Percentiles rank a stretch among this genome's conserved stretches.
These are phyloP conservation scores for Aspergillus haitiensis DNA, from an alignment of 495 filamentous ascomycete genomes.

Conservation along the genomic window DNA sequence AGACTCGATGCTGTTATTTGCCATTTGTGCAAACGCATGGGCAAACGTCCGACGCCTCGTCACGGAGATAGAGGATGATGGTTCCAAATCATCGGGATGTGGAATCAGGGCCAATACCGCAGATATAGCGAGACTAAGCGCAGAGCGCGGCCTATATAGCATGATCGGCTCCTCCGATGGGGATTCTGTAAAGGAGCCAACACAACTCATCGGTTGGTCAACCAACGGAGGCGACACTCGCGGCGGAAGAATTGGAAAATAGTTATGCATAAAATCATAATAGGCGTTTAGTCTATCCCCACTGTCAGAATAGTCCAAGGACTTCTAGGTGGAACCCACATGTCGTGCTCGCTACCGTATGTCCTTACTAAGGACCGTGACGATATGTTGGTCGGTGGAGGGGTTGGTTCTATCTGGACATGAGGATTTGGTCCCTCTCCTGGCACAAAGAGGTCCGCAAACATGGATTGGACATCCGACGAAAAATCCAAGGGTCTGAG, in stretches of 20 bases:
- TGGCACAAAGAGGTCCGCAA: conserved; percentile 36
- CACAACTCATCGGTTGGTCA: conserved; percentile 48
- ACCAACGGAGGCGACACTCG: conserved; percentile 40
- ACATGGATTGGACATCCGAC: conserved; percentile 40
- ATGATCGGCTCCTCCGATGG: conserved; percentile 44
- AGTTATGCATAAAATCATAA: conserved; percentile 60
- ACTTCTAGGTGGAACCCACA: conserved; percentile 31
- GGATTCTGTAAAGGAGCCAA: conserved; percentile 43
- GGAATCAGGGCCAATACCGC: conserved; percentile 57
- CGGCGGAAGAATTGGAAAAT: conserved; percentile 60
- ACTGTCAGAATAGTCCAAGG: conserved; percentile 24
- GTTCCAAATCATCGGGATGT: conserved; percentile 50
- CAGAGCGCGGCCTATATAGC: conserved; percentile 50
- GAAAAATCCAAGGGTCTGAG: conserved; percentile 43
- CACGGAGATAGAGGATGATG: conserved; percentile 46
- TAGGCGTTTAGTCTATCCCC: conserved; percentile 55
- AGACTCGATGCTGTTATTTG: conserved; percentile 53
- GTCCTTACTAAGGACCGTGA: conserved; percentile 38
- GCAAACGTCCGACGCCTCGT: conserved; percentile 53
- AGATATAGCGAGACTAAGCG: conserved; percentile 56
- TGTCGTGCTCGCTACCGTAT: conserved; percentile 45
- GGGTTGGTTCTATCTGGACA: conserved; percentile 36
- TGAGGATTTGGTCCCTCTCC: conserved; percentile 28
- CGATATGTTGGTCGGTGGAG: conserved; percentile 31
- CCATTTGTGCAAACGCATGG: conserved; percentile 55